A percentile compares a stretch with the other conserved stretches of the same genome.
These are phyloP conservation scores for Musa balbisiana DNA, from an alignment of 202 grass and related monocot genomes.

Conservation along the genomic window DNA sequence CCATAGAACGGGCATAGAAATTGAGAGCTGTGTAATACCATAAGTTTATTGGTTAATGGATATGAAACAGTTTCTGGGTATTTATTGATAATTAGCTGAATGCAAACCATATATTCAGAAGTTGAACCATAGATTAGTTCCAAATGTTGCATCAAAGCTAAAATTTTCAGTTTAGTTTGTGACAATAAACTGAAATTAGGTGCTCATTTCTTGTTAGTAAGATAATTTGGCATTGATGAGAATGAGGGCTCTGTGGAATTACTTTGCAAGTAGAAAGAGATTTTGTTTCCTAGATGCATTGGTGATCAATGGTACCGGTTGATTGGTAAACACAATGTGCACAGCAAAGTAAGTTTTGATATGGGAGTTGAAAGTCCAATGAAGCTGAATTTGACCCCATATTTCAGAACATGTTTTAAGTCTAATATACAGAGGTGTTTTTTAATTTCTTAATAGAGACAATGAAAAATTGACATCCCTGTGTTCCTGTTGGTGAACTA, in stretches of 20 bases:
- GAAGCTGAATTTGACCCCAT: not conserved
- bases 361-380: not conserved
- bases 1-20: no score
- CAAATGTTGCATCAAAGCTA: not conserved
- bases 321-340: not conserved
- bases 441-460: not conserved
- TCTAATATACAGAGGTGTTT: not conserved
- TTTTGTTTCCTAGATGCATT: not conserved
- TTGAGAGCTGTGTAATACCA: no score
- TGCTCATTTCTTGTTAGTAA: no score
- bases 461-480: not conserved
- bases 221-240: no score
- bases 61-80: not conserved
- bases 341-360: not conserved
- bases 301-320: not conserved
- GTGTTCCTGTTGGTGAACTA: not conserved
- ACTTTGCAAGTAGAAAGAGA: not conserved
- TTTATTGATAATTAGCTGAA: not conserved
- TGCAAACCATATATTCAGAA: not conserved
- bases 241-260: not conserved
- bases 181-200: no score
- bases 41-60: not conserved
- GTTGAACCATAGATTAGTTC: not conserved
- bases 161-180: no score
- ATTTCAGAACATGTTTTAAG: not conserved